Percentiles rank a stretch among this genome's conserved stretches.
phyloP scores from a whole-genome alignment of 176 grass and related monocot species.

The Oryza coarctata region DNA sequence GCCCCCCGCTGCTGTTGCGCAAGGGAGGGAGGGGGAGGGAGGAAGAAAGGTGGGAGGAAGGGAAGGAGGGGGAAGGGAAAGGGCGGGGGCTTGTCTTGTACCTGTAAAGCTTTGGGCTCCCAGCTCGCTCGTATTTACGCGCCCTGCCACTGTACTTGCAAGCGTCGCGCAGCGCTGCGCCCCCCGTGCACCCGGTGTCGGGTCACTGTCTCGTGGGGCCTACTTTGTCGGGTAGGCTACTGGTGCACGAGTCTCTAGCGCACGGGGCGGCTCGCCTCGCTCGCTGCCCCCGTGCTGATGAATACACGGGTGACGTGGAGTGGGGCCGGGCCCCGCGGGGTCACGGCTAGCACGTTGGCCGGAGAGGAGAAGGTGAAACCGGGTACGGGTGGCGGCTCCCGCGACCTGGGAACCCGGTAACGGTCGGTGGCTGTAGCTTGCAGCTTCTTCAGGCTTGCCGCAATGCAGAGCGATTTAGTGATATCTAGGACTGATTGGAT shows the following conservation, averaged over 20 bases:
- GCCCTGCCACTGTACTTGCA: conserved; percentile 47
- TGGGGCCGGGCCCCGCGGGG: background rate
- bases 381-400: background rate
- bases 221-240: no score
- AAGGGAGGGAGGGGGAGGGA: background rate
- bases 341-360: conserved; percentile 58
- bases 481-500: background rate
- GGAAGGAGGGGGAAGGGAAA: background rate
- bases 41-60: background rate
- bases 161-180: background rate
- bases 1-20: conserved; percentile 22
- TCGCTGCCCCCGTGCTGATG: conserved; percentile 25
- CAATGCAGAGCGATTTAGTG: background rate
- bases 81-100: conserved; percentile 13
- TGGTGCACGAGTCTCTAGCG: background rate
- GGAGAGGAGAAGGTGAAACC: background rate
- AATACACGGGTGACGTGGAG: conserved; percentile 44
- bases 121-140: conserved; percentile 43
- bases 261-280: background rate
- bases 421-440: background rate
- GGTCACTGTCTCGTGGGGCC: background rate
- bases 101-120: conserved; percentile 1
- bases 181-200: conserved; percentile 30
- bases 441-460: background rate
- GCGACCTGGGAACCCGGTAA: conserved; percentile 28